phyloP scores from a whole-genome alignment of 768 basidiomycete species.

The Holtermannia corniformis region DNA sequence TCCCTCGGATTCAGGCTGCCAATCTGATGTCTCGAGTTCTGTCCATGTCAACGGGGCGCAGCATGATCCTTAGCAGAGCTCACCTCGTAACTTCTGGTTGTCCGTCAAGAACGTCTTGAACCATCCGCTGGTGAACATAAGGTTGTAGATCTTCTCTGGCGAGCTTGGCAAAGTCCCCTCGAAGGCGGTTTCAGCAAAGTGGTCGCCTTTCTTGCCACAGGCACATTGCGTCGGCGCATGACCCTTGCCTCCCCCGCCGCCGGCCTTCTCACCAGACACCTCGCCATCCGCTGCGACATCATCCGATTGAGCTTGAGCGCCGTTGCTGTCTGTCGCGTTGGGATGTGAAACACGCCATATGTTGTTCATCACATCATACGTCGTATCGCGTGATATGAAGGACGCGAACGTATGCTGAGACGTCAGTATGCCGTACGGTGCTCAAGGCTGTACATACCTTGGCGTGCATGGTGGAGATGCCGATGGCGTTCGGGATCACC shows the following conservation, averaged over 20 bases:
- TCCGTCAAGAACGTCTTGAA: constrained; percentile 84
- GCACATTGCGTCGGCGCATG: constrained; percentile 49
- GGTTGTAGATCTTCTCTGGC: constrained; percentile 88
- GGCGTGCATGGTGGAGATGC: constrained; percentile 63
- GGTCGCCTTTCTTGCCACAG: constrained; percentile 61
- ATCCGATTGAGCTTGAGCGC: constrained; percentile 9
- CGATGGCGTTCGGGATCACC: constrained; percentile 94
- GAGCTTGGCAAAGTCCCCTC: constrained; percentile 75
- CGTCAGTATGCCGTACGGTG: not conserved
- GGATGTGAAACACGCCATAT: constrained; percentile 89
- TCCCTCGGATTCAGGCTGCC: constrained; percentile 58
- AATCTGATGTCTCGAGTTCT: constrained; percentile 96
- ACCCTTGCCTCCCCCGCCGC: constrained; percentile 45
- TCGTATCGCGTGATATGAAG: constrained; percentile 90
- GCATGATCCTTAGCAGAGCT: constrained; percentile 27
- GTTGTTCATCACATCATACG: constrained; percentile 89
- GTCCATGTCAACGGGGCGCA: not conserved
- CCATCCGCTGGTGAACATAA: constrained; percentile 93
- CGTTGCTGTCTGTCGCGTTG: constrained; percentile 43
- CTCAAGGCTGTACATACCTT: constrained; percentile 28
- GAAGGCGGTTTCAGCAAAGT: constrained; percentile 64
- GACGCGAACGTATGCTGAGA: constrained; percentile 86
- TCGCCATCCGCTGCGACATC: constrained; percentile 16
- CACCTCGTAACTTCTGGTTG: constrained; percentile 82
- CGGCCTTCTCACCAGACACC: not conserved